Evolutionary conservation across 495 filamentous ascomycete genomes (phyloP).

Genomic region (Tuber indicum): DNA sequence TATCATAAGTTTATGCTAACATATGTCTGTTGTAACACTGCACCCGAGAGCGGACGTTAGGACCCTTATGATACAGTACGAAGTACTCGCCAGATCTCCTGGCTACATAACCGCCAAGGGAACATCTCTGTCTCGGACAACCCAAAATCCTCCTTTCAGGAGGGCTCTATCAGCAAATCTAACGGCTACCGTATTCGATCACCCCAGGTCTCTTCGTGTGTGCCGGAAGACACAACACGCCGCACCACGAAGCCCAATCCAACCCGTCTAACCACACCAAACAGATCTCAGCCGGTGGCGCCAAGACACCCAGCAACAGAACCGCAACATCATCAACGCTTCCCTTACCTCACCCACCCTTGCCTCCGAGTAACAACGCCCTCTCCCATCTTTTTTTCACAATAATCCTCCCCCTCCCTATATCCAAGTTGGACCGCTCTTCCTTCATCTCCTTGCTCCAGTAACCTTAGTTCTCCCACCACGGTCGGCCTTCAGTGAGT

Average conservation of each 20-base stretch:
- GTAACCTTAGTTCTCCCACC: background rate
- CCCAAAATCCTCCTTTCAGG: background rate
- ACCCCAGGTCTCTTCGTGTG: background rate
- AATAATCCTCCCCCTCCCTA: background rate
- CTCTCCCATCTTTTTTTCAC: background rate
- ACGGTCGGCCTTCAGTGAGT: background rate
- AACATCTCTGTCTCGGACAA: background rate
- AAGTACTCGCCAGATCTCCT: background rate
- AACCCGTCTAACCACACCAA: background rate
- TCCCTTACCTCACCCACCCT: background rate
- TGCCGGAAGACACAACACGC: background rate
- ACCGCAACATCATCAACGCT: background rate
- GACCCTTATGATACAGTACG: background rate
- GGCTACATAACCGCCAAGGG: background rate
- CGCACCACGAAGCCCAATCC: background rate
- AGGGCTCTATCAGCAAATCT: background rate
- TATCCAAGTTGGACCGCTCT: background rate
- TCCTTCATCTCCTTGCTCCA: background rate
- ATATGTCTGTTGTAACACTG: background rate
- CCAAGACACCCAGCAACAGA: background rate
- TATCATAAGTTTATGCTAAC: background rate
- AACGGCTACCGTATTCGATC: background rate
- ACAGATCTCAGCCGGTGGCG: background rate
- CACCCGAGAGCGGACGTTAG: background rate
- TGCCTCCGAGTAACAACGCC: background rate